Base-by-base conservation (phyloP, 257 asterid species). In the Nicotiana paniculata region DNA sequence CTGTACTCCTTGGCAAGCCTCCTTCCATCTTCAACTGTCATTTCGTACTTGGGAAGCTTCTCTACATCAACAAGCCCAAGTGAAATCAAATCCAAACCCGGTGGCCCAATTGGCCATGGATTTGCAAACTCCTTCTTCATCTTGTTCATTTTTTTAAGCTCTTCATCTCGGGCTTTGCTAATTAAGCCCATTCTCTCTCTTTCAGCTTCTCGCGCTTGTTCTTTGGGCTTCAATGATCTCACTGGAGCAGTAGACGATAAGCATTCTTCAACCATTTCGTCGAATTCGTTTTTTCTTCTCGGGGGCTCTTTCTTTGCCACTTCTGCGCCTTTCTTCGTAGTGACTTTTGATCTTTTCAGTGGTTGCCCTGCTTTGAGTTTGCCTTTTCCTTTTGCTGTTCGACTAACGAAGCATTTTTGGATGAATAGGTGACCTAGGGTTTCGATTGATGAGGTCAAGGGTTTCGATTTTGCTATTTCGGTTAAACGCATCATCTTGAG, bases 331-430 rank as follows among this genome's bases (percentile, higher is more conserved):
- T 92, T 93, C 76, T 89, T 96, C 0, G 87, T 89, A 3, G 96
- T 87, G 43, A 94, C 85, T 83, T 90, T 94, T 2, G 93, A 89
- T 53, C 93, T 87, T 84, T 93, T 96, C 86, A 94, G 85, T 30
- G 87, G 82, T 81, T 87, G 90, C 13, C 89, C 95, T 3, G 87
- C 79, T 88, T 96, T 96, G 76, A 90, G 5, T 87, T 96, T 96
- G 6, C 87, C 91, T 82, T 96, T 96, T 9, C 99, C 99, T 84
- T 93, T 95, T 1, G 98, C 97, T 8, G 98, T 96, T 64, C 98
- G 90, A 85, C 97, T 96, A 76, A 96, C 99, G 2, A 87, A 88
- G 82, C 99, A 93, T 84, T 93, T 85, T 77, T 93, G 98, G n/a
- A 89, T 58, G 48, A 92, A 85, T 75, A 91, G 97, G 84, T 66